Evolutionary conservation across 2,329 filamentous ascomycete genomes (phyloP).

Genomic region (Pyricularia sp.): DNA sequence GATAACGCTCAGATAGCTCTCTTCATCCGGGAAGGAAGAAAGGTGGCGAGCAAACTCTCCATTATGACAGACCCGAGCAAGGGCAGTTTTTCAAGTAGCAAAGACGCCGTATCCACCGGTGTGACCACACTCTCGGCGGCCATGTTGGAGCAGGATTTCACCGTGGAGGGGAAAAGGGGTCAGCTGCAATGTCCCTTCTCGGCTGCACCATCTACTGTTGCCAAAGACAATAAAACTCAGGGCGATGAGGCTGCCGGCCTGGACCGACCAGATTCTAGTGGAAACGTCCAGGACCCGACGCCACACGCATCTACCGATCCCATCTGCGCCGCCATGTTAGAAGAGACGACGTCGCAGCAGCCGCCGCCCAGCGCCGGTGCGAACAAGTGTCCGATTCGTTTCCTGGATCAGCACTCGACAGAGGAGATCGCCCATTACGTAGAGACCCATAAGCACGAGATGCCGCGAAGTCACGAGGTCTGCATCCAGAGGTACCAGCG

Average conservation of each 20-base stretch:
- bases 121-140: constrained; percentile 49
- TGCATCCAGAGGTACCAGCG: constrained; percentile 85
- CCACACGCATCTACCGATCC: constrained; percentile 46
- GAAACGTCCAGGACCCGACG: constrained; percentile 22
- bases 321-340: constrained; percentile 55
- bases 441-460: constrained; percentile 88
- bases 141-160: constrained; percentile 81
- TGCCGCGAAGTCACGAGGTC: constrained; percentile 87
- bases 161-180: constrained; percentile 72
- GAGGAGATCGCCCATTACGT: constrained; percentile 92
- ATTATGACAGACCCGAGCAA: constrained; percentile 40
- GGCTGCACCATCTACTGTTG: constrained; percentile 23
- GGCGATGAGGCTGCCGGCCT: constrained; percentile 12
- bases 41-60: constrained; percentile 43
- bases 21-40: constrained; percentile 55
- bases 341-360: constrained; percentile 46
- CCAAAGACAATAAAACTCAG: background rate
- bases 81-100: constrained; percentile 35
- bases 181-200: constrained; percentile 75
- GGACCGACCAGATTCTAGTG: constrained; percentile 9
- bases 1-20: constrained; percentile 51
- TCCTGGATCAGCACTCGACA: constrained; percentile 82
- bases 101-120: constrained; percentile 34
- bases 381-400: constrained; percentile 82
- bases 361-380: constrained; percentile 37